Percentiles rank a stretch among this genome's conserved stretches.
Evolutionary conservation across 352 stramenopile genomes (phyloP).

Genomic region (Phytophthora palmivora): DNA sequence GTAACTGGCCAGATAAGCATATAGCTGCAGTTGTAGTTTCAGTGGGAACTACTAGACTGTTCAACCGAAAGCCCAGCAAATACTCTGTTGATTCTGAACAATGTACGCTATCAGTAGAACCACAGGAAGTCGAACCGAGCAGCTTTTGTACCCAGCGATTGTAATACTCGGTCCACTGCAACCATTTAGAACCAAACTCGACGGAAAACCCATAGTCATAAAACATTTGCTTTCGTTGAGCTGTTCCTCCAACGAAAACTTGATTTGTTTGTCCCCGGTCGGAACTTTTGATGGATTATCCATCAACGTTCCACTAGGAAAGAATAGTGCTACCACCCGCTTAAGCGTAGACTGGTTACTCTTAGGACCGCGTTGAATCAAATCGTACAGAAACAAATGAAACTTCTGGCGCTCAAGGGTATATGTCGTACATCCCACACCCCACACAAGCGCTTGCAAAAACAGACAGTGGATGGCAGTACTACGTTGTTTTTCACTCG

Average conservation of each 20-base stretch:
- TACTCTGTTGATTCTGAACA: not conserved
- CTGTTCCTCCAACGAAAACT: not conserved
- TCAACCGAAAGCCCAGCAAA: slow-evolving; percentile 3
- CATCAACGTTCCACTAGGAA: slow-evolving; percentile 45
- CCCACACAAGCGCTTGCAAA: slow-evolving; percentile 78
- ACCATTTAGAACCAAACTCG: slow-evolving; percentile 78
- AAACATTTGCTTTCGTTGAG: slow-evolving; percentile 48
- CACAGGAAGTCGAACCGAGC: slow-evolving; percentile 13
- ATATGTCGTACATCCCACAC: slow-evolving; percentile 60
- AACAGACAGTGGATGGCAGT: slow-evolving; percentile 72
- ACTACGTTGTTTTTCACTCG: slow-evolving; percentile 66
- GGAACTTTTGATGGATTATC: slow-evolving; percentile 6
- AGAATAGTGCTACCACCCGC: slow-evolving; percentile 56
- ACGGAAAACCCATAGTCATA: slow-evolving; percentile 76
- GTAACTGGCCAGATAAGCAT: slow-evolving; percentile 57
- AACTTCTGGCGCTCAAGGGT: slow-evolving; percentile 63
- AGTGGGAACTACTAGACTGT: slow-evolving; percentile 40
- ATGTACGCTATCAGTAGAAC: not conserved
- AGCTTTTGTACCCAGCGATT: slow-evolving; percentile 49
- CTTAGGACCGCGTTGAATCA: slow-evolving; percentile 58
- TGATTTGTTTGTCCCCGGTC: slow-evolving; percentile 19
- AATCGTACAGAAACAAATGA: slow-evolving; percentile 64
- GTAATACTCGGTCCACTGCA: slow-evolving; percentile 75
- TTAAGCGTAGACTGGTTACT: slow-evolving; percentile 63
- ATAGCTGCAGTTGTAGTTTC: slow-evolving; percentile 40